Percentiles rank a stretch among this genome's conserved stretches.
These are phyloP conservation scores for Nepenthes alata DNA, from an alignment of 179 eudicot genomes.

Conservation along the genomic window DNA sequence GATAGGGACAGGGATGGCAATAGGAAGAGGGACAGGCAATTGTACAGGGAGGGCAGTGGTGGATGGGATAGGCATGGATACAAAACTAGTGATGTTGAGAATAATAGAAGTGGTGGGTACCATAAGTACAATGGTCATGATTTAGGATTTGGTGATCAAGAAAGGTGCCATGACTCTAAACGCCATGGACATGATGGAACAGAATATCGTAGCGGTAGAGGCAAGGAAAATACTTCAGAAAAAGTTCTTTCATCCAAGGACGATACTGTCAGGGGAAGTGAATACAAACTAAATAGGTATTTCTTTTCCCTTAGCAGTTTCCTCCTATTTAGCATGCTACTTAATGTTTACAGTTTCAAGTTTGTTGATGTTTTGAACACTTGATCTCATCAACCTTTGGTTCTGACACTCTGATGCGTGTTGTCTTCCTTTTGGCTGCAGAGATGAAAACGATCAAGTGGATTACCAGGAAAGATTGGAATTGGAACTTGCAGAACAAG, in stretches of 20 bases:
- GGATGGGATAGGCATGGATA: constrained; percentile 22
- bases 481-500: constrained; percentile 55
- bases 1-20: not conserved
- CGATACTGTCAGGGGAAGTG: constrained; percentile 14
- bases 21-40: not conserved
- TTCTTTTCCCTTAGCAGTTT: not conserved
- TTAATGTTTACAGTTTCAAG: not conserved
- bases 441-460: constrained; percentile 53
- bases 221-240: constrained; percentile 22
- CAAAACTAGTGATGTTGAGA: constrained; percentile 16
- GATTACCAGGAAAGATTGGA: constrained; percentile 50
- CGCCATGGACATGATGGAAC: constrained; percentile 29
- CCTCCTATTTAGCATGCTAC: not conserved
- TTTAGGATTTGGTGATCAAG: constrained; percentile 30
- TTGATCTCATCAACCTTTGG: not conserved
- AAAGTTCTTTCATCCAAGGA: constrained; percentile 18
- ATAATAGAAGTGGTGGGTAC: constrained; percentile 33
- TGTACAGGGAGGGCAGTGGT: not conserved
- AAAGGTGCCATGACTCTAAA: constrained; percentile 24
- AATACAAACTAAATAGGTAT: constrained; percentile 39
- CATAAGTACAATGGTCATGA: constrained; percentile 22
- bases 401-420: not conserved
- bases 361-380: not conserved
- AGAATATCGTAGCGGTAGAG: constrained; percentile 28
- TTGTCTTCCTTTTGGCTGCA: constrained; percentile 17